Evolutionary conservation across 1,139 yeast species (phyloP).

Genomic region (Debaryomycetaceae sp.): DNA sequence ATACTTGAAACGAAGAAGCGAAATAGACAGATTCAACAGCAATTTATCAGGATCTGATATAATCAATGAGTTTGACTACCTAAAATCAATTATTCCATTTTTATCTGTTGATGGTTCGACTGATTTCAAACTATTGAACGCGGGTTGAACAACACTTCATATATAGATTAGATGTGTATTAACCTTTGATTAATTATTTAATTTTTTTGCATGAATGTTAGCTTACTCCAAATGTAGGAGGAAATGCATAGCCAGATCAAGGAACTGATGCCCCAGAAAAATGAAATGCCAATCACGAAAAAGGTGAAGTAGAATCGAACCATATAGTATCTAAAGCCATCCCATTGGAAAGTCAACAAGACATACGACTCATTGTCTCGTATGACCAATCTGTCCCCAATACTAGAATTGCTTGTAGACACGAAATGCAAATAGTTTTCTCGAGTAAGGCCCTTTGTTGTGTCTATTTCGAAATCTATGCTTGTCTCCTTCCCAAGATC

Average conservation of each 20-base stretch:
- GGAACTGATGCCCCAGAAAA: slow-evolving; percentile 47
- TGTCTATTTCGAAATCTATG: background rate
- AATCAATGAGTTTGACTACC: slow-evolving; percentile 30
- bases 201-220: background rate
- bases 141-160: slow-evolving; percentile 15
- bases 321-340: slow-evolving; percentile 57
- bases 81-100: slow-evolving; percentile 38
- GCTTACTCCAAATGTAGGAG: slow-evolving; percentile 10
- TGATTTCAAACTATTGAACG: slow-evolving; percentile 39
- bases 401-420: background rate
- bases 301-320: slow-evolving; percentile 45
- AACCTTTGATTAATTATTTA: background rate
- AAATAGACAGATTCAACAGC: slow-evolving; percentile 29
- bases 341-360: slow-evolving; percentile 36
- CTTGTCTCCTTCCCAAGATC: background rate
- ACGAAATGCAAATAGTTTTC: background rate
- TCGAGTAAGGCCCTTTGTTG: background rate
- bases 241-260: slow-evolving; percentile 25
- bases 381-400: slow-evolving; percentile 6
- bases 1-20: slow-evolving; percentile 42
- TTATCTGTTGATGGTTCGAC: slow-evolving; percentile 38
- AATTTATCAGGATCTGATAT: slow-evolving; percentile 7
- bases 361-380: slow-evolving; percentile 9
- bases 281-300: slow-evolving; percentile 46
- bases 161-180: background rate